These are phyloP conservation scores for Lagenidium giganteum DNA, from an alignment of 352 stramenopile species.

Conservation along the genomic window DNA sequence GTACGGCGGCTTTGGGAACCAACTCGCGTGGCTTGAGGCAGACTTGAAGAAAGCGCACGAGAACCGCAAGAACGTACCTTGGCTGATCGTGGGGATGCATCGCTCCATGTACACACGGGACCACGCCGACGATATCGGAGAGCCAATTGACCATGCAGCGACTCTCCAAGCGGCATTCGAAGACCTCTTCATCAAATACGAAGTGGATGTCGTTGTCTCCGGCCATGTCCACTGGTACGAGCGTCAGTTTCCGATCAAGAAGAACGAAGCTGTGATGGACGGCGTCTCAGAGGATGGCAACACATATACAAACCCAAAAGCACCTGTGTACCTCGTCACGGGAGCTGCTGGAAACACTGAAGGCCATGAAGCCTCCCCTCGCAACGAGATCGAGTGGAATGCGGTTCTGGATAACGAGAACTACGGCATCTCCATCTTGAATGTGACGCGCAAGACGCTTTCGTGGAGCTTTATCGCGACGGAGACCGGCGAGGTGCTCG, in stretches of 20 bases:
- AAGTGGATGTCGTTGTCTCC: constrained; percentile 79
- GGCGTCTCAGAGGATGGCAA: constrained; percentile 46
- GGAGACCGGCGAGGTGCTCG: constrained; percentile 12
- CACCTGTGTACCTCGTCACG: constrained; percentile 63
- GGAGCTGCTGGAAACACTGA: constrained; percentile 62
- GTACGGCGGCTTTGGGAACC: constrained; percentile 26
- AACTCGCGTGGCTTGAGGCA: constrained; percentile 46
- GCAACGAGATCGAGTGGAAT: constrained; percentile 32
- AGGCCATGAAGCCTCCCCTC: constrained; percentile 17
- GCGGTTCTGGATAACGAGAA: constrained; percentile 30
- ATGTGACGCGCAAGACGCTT: constrained; percentile 15
- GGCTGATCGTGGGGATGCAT: constrained; percentile 52
- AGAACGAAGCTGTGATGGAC: constrained; percentile 29
- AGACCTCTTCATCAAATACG: constrained; percentile 78
- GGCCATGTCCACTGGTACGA: constrained; percentile 88
- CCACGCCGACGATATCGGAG: constrained; percentile 7
- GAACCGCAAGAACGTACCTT: constrained; percentile 36
- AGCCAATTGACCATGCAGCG: background rate
- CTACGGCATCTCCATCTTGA: constrained; percentile 36
- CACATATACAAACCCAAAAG: constrained; percentile 49
- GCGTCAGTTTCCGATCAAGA: constrained; percentile 51
- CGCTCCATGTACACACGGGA: constrained; percentile 41
- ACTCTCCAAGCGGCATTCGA: constrained; percentile 71
- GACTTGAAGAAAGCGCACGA: constrained; percentile 40
- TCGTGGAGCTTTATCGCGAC: constrained; percentile 24